These are phyloP conservation scores for Cenchrus purpureus DNA, from an alignment of 176 grass and related monocot species.

Conservation along the genomic window DNA sequence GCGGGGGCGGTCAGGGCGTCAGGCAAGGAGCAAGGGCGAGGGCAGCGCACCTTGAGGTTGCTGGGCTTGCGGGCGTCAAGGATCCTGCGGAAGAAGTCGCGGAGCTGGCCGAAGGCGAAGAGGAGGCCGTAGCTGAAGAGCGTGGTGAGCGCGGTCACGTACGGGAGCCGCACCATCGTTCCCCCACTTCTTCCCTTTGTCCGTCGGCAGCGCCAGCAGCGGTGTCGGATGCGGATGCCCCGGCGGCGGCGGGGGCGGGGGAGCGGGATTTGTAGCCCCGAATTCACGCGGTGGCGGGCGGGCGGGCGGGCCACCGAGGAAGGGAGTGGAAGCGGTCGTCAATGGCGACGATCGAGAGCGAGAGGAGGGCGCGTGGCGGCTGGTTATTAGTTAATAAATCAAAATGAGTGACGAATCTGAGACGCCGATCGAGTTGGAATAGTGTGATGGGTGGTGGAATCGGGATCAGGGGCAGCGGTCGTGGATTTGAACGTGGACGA, in stretches of 20 bases:
- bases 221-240: neutral
- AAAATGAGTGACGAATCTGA: neutral
- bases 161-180: conserved; percentile 74
- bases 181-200: neutral
- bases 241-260: neutral
- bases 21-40: neutral
- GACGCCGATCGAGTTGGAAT: neutral
- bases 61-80: conserved; percentile 72
- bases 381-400: neutral
- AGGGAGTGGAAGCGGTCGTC: conserved; percentile 39
- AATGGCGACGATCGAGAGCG: conserved; percentile 34
- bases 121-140: conserved; percentile 92
- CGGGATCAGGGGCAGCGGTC: conserved; percentile 3
- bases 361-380: neutral
- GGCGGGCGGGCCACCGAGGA: neutral
- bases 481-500: conserved; percentile 12
- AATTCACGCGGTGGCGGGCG: conserved; percentile 9
- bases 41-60: conserved; percentile 62
- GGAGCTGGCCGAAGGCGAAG: conserved; percentile 87
- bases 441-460: neutral
- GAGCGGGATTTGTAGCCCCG: conserved; percentile 37
- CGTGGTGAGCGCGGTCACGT: conserved; percentile 71
- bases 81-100: conserved; percentile 78
- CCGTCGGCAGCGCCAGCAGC: neutral
- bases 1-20: too few species aligned